Percentiles rank a stretch among this genome's conserved stretches.
Conservation (phyloP, 2,329 filamentous ascomycete species). For the Alternaria sp. region DNA sequence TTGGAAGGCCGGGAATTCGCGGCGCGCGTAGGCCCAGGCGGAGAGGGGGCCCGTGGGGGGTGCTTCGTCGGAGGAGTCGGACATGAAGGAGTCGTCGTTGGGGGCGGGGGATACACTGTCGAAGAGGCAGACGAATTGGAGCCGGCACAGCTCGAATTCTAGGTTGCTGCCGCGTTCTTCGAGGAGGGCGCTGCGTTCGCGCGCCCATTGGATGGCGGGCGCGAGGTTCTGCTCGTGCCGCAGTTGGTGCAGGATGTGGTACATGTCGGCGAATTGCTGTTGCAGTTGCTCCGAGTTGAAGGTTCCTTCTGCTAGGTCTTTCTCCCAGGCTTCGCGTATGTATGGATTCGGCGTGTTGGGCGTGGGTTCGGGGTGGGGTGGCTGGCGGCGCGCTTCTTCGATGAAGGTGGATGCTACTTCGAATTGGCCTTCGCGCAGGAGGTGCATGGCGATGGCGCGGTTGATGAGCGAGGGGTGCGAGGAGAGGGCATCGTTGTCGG, state of each 20-base stretch:
- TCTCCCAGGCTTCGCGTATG: constrained; percentile 45
- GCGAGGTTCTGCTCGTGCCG: constrained; percentile 73
- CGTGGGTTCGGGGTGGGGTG: constrained; percentile 49
- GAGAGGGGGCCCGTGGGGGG: constrained; percentile 58
- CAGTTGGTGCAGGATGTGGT: constrained; percentile 81
- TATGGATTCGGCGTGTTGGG: constrained; percentile 45
- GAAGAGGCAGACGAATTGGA: constrained; percentile 91
- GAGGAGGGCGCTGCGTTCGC: constrained; percentile 70
- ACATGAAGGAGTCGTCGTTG: constrained; percentile 56
- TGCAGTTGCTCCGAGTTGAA: constrained; percentile 74
- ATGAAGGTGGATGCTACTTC: constrained; percentile 85
- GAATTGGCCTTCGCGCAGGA: constrained; percentile 94
- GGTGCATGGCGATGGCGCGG: constrained; percentile 93
- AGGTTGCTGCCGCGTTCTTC: constrained; percentile 88
- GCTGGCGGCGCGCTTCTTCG: constrained; percentile 66
- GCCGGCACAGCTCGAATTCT: constrained; percentile 89
- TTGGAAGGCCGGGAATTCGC: constrained; percentile 77
- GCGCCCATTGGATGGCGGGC: constrained; percentile 88
- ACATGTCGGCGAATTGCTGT: constrained; percentile 86
- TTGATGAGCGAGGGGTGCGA: constrained; percentile 81
- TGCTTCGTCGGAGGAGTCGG: constrained; percentile 29
- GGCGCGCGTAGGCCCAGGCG: constrained; percentile 77
- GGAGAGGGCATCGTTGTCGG: constrained; percentile 80
- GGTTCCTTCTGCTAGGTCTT: constrained; percentile 60
- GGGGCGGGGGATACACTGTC: constrained; percentile 12